Evolutionary conservation across 2,329 filamentous ascomycete genomes (phyloP).

Genomic region (Amesomyces nigricolor): DNA sequence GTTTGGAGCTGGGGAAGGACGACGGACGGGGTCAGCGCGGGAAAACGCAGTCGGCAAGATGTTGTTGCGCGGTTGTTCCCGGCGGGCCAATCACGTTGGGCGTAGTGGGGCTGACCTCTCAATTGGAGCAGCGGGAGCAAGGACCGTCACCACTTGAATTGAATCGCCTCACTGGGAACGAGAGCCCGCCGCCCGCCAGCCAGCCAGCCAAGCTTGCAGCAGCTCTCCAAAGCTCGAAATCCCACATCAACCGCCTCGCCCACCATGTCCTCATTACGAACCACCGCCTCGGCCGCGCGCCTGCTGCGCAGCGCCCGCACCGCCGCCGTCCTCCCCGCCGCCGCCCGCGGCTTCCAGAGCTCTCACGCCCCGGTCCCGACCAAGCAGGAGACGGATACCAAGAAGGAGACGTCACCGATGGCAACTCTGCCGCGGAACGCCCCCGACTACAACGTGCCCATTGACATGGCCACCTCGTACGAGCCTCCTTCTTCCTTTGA

Average conservation of each 20-base stretch:
- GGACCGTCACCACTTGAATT: slow-evolving; percentile 9
- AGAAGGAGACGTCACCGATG: slow-evolving; percentile 35
- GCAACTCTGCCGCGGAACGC: slow-evolving; percentile 51
- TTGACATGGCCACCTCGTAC: slow-evolving; percentile 90
- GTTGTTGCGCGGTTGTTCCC: slow-evolving; percentile 34
- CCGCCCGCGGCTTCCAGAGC: slow-evolving; percentile 51
- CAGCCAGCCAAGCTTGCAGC: neutral
- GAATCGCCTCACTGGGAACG: slow-evolving; percentile 9
- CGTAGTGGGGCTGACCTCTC: slow-evolving; percentile 9
- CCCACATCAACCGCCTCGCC: slow-evolving; percentile 2
- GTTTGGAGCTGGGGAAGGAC: slow-evolving; percentile 27
- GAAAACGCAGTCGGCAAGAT: slow-evolving; percentile 27
- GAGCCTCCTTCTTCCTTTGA: slow-evolving; percentile 26
- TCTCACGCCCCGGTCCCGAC: slow-evolving; percentile 39
- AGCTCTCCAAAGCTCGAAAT: neutral
- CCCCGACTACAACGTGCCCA: slow-evolving; percentile 73
- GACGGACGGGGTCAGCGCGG: slow-evolving; percentile 10
- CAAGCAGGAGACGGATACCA: slow-evolving; percentile 30
- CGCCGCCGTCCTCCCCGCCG: slow-evolving; percentile 36
- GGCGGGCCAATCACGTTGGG: slow-evolving; percentile 20
- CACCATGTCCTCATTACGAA: slow-evolving; percentile 62
- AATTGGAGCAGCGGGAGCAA: slow-evolving; percentile 1
- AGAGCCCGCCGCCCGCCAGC: neutral
- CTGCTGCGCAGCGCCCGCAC: slow-evolving; percentile 44
- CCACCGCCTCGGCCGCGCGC: slow-evolving; percentile 45